Evolutionary conservation across 2,329 filamentous ascomycete species (phyloP).

Genomic region (Trichoderma endophyticum): DNA sequence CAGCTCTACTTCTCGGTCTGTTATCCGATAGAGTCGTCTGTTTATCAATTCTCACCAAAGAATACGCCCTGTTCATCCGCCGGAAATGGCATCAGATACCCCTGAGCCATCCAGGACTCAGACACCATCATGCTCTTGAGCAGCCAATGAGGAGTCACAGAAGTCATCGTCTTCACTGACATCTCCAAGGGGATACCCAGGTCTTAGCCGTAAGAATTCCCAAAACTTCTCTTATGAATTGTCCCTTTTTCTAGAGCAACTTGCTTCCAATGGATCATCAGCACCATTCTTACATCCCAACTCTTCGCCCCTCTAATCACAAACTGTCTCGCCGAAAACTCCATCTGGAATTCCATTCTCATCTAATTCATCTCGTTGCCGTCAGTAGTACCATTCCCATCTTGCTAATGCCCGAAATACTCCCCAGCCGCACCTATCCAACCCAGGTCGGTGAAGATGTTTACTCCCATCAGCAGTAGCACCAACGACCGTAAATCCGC

Average conservation of each 20-base stretch:
- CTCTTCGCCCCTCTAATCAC: conserved; percentile 25
- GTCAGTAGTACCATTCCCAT: conserved; percentile 21
- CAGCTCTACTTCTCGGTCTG: conserved; percentile 25
- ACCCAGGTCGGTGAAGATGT: not conserved
- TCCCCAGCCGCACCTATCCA: not conserved
- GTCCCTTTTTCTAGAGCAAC: conserved; percentile 19
- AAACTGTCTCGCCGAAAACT: conserved; percentile 19
- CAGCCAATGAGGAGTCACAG: conserved; percentile 27
- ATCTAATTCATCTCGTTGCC: conserved; percentile 23
- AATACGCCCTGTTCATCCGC: conserved; percentile 23
- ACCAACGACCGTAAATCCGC: not conserved
- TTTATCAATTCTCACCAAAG: conserved; percentile 27
- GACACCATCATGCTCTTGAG: conserved; percentile 26
- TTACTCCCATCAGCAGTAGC: not conserved
- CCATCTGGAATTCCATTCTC: conserved; percentile 25
- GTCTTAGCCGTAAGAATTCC: conserved; percentile 18
- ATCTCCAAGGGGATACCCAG: conserved; percentile 24
- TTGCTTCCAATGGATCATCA: conserved; percentile 27
- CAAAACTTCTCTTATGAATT: too few species aligned
- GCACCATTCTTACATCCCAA: conserved; percentile 24
- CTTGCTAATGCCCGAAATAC: conserved; percentile 25
- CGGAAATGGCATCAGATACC: conserved; percentile 24
- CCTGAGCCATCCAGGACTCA: conserved; percentile 26
- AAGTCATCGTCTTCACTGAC: conserved; percentile 30
- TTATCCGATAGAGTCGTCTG: conserved; percentile 26